phyloP scores from a whole-genome alignment of 192 early-diverging fungal genomes.

The Podila epigama region DNA sequence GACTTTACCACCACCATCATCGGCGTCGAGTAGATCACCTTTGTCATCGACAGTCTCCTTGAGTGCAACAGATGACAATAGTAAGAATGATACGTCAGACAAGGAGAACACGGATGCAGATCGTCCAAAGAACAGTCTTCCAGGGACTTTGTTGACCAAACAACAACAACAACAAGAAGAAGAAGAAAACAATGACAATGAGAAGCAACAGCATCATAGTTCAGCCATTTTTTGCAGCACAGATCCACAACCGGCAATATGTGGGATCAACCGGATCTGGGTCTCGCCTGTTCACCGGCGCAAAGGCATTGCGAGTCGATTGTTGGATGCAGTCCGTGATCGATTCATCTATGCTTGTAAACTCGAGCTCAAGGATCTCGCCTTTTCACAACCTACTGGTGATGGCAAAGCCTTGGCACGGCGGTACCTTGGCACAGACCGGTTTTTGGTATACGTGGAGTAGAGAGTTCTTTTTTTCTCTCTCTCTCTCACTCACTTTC shows the following conservation, averaged over 20 bases:
- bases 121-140: no score
- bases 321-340: slow-evolving; percentile 50
- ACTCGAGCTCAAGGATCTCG: slow-evolving; percentile 36
- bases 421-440: slow-evolving; percentile 38
- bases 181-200: neutral
- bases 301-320: slow-evolving; percentile 42
- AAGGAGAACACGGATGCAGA: no score
- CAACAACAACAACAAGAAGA: neutral
- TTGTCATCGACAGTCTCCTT: neutral
- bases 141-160: no score
- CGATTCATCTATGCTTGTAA: slow-evolving; percentile 52
- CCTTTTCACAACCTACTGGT: slow-evolving; percentile 59
- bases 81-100: no score
- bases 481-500: neutral
- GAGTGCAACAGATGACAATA: neutral
- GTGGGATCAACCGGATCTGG: slow-evolving; percentile 60
- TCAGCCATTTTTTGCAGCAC: slow-evolving; percentile 52
- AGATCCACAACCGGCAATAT: slow-evolving; percentile 39
- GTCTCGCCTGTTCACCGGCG: slow-evolving; percentile 46
- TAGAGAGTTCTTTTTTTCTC: slow-evolving; percentile 3
- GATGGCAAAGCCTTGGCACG: slow-evolving; percentile 53
- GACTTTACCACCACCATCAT: neutral
- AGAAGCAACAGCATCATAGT: slow-evolving; percentile 7
- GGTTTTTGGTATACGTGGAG: slow-evolving; percentile 54
- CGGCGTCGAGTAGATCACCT: neutral